These are phyloP conservation scores for Ammopiptanthus mongolicus DNA, from an alignment of 306 rosid genomes.

Conservation along the genomic window DNA sequence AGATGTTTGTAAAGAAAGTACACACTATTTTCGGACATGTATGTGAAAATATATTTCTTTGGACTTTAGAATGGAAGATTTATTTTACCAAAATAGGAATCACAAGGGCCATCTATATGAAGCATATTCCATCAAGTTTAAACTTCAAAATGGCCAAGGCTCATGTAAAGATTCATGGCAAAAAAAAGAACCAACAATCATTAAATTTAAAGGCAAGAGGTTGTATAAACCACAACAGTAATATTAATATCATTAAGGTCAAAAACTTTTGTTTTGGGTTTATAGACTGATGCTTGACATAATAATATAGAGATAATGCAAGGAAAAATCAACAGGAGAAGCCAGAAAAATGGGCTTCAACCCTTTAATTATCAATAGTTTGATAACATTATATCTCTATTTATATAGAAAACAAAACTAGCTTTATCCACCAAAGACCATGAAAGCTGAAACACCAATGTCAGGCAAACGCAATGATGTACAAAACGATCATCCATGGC, in stretches of 20 bases:
- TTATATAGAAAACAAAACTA: constrained; percentile 40
- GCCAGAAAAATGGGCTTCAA: constrained; percentile 64
- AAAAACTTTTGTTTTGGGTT: constrained; percentile 35
- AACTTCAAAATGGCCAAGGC: not conserved
- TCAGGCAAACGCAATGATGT: constrained; percentile 55
- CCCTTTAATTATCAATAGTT: constrained; percentile 43
- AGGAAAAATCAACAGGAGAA: constrained; percentile 26
- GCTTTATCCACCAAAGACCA: constrained; percentile 48
- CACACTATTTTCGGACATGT: not conserved
- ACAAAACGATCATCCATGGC: constrained; percentile 92
- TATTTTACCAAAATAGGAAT: not conserved
- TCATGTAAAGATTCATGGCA: constrained; percentile 16
- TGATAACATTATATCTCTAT: constrained; percentile 31
- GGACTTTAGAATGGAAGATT: not conserved
- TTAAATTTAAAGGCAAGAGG: not conserved
- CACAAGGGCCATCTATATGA: constrained; percentile 16
- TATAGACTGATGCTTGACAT: constrained; percentile 21
- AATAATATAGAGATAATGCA: constrained; percentile 23
- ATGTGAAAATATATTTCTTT: not conserved
- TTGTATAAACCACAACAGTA: constrained; percentile 6
- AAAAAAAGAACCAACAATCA: not conserved
- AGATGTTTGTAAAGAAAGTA: not conserved
- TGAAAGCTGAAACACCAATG: constrained; percentile 38
- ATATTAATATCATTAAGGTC: constrained; percentile 18
- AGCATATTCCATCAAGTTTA: constrained; percentile 23